These are phyloP conservation scores for Phyllosticta citriasiana DNA, from an alignment of 2,329 filamentous ascomycete genomes.

Conservation along the genomic window DNA sequence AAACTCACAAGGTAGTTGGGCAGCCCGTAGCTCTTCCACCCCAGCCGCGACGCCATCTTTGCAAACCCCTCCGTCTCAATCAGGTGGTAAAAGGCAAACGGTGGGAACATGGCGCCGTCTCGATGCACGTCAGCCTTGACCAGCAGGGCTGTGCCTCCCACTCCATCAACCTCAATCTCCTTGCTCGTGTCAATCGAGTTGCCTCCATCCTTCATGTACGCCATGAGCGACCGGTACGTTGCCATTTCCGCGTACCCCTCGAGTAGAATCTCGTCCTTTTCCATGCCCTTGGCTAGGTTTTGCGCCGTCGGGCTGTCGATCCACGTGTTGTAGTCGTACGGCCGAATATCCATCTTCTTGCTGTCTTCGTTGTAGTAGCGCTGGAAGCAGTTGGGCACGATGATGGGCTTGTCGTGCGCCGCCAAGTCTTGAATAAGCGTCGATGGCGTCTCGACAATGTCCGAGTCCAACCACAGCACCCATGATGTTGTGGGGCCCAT, in stretches of 20 bases:
- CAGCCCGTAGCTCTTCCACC: slow-evolving; percentile 77
- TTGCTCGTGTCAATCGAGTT: slow-evolving; percentile 38
- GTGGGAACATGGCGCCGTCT: slow-evolving; percentile 96
- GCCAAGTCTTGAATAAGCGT: slow-evolving; percentile 88
- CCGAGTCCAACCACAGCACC: slow-evolving; percentile 92
- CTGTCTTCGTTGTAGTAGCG: slow-evolving; percentile 60
- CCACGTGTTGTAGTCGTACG: slow-evolving; percentile 98
- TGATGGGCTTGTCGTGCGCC: slow-evolving; percentile 74
- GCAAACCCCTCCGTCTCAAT: slow-evolving; percentile 98
- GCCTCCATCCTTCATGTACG: slow-evolving; percentile 55
- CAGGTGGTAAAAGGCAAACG: slow-evolving; percentile 91
- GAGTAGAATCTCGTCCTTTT: slow-evolving; percentile 79
- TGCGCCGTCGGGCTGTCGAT: slow-evolving; percentile 75
- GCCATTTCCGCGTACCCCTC: slow-evolving; percentile 91
- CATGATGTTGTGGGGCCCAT: slow-evolving; percentile 83
- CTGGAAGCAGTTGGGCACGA: slow-evolving; percentile 95
- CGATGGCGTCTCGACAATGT: slow-evolving; percentile 80
- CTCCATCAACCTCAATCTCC: slow-evolving; percentile 75
- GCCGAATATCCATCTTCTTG: slow-evolving; percentile 61
- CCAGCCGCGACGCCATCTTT: slow-evolving; percentile 86
- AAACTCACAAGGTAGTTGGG: slow-evolving; percentile 86
- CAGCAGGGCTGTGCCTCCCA: slow-evolving; percentile 82
- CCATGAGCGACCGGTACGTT: slow-evolving; percentile 87
- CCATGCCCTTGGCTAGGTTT: slow-evolving; percentile 69
- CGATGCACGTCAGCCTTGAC: slow-evolving; percentile 96